Conservation (phyloP, 306 rosid genomes). For the Comarum palustre region DNA sequence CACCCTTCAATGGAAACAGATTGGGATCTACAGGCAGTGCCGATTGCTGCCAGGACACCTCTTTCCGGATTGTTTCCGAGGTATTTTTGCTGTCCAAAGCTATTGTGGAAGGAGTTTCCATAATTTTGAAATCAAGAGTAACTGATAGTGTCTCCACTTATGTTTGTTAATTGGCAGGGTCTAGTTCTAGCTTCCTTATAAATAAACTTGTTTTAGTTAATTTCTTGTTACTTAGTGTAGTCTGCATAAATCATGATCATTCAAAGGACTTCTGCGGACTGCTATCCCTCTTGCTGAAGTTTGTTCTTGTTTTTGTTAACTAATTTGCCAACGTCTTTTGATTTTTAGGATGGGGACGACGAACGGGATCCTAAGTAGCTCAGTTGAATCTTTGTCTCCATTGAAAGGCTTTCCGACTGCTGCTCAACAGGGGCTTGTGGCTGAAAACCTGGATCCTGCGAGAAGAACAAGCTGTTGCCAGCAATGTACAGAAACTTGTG, state of each 20-base stretch:
- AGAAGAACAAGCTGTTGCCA: constrained; percentile 56
- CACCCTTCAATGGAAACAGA: constrained; percentile 95
- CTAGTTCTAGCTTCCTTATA: constrained; percentile 25
- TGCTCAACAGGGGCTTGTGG: constrained; percentile 42
- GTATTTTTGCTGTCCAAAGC: constrained; percentile 37
- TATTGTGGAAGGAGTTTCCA: constrained; percentile 18
- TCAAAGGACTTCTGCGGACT: not conserved
- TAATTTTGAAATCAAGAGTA: constrained; percentile 8
- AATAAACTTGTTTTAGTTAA: constrained; percentile 1
- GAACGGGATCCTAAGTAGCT: constrained; percentile 72
- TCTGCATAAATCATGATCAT: not conserved
- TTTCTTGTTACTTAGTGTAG: not conserved
- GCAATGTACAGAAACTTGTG: constrained; percentile 53
- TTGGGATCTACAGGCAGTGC: constrained; percentile 98
- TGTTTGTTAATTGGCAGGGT: constrained; percentile 2
- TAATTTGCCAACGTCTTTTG: constrained; percentile 24
- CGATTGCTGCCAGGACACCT: constrained; percentile 64
- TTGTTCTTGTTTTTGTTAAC: constrained; percentile 26
- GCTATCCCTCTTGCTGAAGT: not conserved
- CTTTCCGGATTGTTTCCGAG: constrained; percentile 67
- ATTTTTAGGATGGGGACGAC: constrained; percentile 60
- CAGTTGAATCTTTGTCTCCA: constrained; percentile 72
- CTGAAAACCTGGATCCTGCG: constrained; percentile 56
- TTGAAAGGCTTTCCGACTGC: constrained; percentile 54
- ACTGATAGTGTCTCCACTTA: not conserved